Conservation (phyloP, 2,329 filamentous ascomycete species). For the Ceratocystis papillata region DNA sequence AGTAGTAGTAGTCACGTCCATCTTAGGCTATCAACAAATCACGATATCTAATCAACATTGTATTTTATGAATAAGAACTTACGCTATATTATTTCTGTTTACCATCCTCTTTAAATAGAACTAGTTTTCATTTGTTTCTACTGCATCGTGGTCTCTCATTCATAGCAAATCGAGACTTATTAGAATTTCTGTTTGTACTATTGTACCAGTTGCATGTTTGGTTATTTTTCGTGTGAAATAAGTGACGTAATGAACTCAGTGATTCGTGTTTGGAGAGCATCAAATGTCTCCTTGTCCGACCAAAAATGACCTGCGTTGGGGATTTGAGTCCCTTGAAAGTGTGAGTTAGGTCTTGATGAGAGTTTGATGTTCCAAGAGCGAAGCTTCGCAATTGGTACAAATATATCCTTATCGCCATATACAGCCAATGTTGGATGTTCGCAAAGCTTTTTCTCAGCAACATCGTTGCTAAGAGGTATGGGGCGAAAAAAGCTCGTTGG, state of each 20-base stretch:
- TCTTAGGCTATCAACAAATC: neutral
- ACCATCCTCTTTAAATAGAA: no score
- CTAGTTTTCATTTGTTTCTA: no score
- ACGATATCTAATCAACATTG: neutral
- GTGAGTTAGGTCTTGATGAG: slow-evolving; percentile 34
- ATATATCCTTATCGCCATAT: slow-evolving; percentile 65
- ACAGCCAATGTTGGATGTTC: slow-evolving; percentile 54
- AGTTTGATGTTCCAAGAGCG: slow-evolving; percentile 54
- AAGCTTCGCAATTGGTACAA: slow-evolving; percentile 56
- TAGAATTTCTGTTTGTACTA: neutral
- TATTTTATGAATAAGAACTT: no score
- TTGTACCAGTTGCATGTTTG: neutral
- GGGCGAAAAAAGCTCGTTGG: neutral
- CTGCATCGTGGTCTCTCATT: no score
- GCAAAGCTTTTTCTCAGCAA: slow-evolving; percentile 46
- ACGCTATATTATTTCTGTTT: no score
- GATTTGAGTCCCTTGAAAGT: slow-evolving; percentile 41
- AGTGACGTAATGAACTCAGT: slow-evolving; percentile 25
- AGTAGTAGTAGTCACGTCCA: slow-evolving; percentile 1
- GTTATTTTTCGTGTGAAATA: neutral
- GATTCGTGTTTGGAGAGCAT: slow-evolving; percentile 31
- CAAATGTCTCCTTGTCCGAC: slow-evolving; percentile 43
- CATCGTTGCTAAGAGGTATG: neutral
- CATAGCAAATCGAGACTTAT: neutral
- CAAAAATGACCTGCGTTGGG: slow-evolving; percentile 52